Percentiles rank a stretch among this genome's conserved stretches.
These are phyloP conservation scores for Aspergillus brasiliensis DNA, from an alignment of 2,329 filamentous ascomycete species.

Conservation along the genomic window DNA sequence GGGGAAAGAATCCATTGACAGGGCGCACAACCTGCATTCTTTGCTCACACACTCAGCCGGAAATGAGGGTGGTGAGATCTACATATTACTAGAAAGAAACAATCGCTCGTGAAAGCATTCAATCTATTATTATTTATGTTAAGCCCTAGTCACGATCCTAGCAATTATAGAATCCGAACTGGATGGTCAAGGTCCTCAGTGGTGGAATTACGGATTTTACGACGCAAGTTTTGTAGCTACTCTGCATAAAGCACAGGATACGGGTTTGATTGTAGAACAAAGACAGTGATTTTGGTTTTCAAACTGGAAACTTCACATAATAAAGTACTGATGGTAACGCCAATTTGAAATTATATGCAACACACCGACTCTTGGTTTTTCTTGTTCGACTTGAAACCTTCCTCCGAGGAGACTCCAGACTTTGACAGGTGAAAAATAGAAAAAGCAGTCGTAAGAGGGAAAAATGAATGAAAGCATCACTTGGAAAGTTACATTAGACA, in stretches of 20 bases:
- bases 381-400: not conserved
- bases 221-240: not conserved
- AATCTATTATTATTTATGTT: too few species aligned
- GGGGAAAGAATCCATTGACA: too few species aligned
- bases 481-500: conserved; percentile 16
- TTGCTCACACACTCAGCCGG: too few species aligned
- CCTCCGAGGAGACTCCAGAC: not conserved
- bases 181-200: too few species aligned
- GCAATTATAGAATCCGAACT: too few species aligned
- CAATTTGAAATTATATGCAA: not conserved
- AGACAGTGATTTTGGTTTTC: not conserved
- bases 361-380: not conserved
- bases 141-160: too few species aligned
- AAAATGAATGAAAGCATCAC: conserved; percentile 1
- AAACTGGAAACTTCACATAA: not conserved
- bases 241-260: not conserved
- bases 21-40: too few species aligned
- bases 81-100: too few species aligned
- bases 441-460: not conserved
- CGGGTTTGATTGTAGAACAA: not conserved
- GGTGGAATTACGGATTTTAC: too few species aligned
- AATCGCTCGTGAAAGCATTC: too few species aligned
- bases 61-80: too few species aligned
- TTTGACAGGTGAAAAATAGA: not conserved
- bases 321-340: not conserved